Conservation (phyloP, 2,329 filamentous ascomycete species). For the Hortaea werneckii region DNA sequence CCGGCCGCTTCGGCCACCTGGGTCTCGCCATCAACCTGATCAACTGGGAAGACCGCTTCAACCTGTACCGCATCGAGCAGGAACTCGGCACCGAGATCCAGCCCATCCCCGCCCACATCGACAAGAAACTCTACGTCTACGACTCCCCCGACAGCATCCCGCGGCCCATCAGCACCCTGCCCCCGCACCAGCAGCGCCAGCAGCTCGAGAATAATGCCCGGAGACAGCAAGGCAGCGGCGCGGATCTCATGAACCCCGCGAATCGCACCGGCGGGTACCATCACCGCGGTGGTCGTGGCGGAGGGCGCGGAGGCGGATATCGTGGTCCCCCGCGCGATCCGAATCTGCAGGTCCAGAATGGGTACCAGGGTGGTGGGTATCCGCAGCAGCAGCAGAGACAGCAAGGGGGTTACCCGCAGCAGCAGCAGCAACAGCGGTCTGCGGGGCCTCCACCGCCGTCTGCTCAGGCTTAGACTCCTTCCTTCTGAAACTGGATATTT, state of each 20-base stretch:
- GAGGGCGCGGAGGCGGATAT: conserved; percentile 20
- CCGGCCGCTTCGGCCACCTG: conserved; percentile 90
- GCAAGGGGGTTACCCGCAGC: too few relatives aligned
- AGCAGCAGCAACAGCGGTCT: too few relatives aligned
- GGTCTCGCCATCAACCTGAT: conserved; percentile 98
- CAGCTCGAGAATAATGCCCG: conserved; percentile 16
- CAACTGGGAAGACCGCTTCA: conserved; percentile 99
- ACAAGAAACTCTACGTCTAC: conserved; percentile 97
- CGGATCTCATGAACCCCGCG: conserved; percentile 24
- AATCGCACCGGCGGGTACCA: conserved; percentile 23
- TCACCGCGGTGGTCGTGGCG: conserved; percentile 12
- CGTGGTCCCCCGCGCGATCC: conserved; percentile 22
- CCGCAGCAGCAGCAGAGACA: too few relatives aligned
- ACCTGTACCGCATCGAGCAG: conserved; percentile 96
- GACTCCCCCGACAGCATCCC: conserved; percentile 93
- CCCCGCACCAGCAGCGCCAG: conserved; percentile 21
- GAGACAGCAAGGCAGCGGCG: conserved; percentile 25
- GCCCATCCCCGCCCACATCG: conserved; percentile 86
- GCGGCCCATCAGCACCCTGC: conserved; percentile 57
- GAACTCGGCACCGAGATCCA: conserved; percentile 96
- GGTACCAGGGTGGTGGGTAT: conserved; percentile 22
- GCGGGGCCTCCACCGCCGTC: background rate
- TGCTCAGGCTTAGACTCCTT: background rate
- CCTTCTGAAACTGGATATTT: too few relatives aligned
- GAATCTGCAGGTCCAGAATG: conserved; percentile 17